Evolutionary conservation across 1,139 yeast species (phyloP).

Genomic region (Candida sp.): DNA sequence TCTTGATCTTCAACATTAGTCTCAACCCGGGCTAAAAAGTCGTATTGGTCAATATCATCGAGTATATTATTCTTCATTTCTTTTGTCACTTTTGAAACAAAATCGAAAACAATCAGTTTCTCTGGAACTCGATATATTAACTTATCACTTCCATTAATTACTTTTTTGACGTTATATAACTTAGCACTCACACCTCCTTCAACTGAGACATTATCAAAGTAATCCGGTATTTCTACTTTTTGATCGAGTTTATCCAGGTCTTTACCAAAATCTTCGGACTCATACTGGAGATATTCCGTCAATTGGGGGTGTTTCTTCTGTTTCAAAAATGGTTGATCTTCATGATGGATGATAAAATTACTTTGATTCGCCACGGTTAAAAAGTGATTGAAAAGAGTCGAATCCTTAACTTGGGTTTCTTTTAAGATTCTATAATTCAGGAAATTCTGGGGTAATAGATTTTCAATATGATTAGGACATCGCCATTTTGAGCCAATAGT

Average conservation of each 20-base stretch:
- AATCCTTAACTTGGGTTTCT: constrained; percentile 51
- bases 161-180: constrained; percentile 34
- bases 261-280: constrained; percentile 19
- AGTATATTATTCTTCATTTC: constrained; percentile 24
- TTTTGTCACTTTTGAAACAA: constrained; percentile 49
- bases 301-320: constrained; percentile 15
- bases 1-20: constrained; percentile 18
- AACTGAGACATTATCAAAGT: constrained; percentile 36
- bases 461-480: constrained; percentile 85
- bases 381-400: constrained; percentile 38
- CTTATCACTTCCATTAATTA: constrained; percentile 34
- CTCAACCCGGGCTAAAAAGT: constrained; percentile 16
- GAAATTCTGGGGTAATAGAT: constrained; percentile 36
- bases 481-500: constrained; percentile 84
- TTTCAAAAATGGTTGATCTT: constrained; percentile 57
- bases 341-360: constrained; percentile 62
- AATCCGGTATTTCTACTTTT: constrained; percentile 42
- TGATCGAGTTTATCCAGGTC: constrained; percentile 7
- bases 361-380: constrained; percentile 39
- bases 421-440: constrained; percentile 46
- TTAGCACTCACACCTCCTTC: constrained; percentile 45
- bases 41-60: constrained; percentile 20
- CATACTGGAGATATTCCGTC: constrained; percentile 31
- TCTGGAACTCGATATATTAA: constrained; percentile 70
- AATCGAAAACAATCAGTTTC: constrained; percentile 70